Conservation (phyloP, 164 flowering plant genomes). For the Akebia trifoliata region DNA sequence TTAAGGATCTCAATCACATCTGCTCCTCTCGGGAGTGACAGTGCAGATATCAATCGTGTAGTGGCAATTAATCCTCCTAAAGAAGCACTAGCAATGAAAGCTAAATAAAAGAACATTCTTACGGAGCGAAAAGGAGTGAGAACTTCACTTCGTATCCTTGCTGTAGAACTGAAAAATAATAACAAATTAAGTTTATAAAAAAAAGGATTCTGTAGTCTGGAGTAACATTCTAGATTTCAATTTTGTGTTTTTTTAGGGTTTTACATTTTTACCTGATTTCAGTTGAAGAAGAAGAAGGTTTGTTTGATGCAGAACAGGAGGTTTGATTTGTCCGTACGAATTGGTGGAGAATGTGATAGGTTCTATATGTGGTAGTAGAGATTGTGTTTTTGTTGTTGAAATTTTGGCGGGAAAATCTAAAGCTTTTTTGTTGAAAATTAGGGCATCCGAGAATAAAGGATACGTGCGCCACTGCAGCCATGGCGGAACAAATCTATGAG, state of each 20-base stretch:
- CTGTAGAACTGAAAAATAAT: slow-evolving; percentile 63
- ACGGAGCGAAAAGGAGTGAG: slow-evolving; percentile 89
- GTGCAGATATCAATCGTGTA: slow-evolving; percentile 61
- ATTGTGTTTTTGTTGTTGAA: not conserved
- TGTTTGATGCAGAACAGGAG: slow-evolving; percentile 51
- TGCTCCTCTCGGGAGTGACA: slow-evolving; percentile 49
- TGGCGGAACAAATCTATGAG: slow-evolving; percentile 3
- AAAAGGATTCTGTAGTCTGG: not conserved
- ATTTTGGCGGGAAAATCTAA: slow-evolving; percentile 16
- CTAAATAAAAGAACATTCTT: slow-evolving; percentile 93
- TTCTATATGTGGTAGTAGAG: slow-evolving; percentile 2
- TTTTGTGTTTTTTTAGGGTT: not conserved
- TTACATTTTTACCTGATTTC: slow-evolving; percentile 5
- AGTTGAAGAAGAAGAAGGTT: slow-evolving; percentile 38
- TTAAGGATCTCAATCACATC: slow-evolving; percentile 49
- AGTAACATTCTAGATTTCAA: not conserved
- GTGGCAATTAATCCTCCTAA: slow-evolving; percentile 80
- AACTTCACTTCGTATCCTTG: slow-evolving; percentile 90
- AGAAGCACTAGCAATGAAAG: slow-evolving; percentile 80
- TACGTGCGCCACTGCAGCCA: slow-evolving; percentile 23
- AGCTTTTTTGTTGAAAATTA: slow-evolving; percentile 8
- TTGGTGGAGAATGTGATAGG: not conserved
- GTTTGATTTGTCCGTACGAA: not conserved
- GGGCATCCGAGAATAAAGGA: slow-evolving; percentile 18
- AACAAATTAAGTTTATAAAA: not conserved